Percentiles rank a stretch among this genome's conserved stretches.
Conservation (phyloP, 768 basidiomycete genomes). For the Chalciporus chontae region DNA sequence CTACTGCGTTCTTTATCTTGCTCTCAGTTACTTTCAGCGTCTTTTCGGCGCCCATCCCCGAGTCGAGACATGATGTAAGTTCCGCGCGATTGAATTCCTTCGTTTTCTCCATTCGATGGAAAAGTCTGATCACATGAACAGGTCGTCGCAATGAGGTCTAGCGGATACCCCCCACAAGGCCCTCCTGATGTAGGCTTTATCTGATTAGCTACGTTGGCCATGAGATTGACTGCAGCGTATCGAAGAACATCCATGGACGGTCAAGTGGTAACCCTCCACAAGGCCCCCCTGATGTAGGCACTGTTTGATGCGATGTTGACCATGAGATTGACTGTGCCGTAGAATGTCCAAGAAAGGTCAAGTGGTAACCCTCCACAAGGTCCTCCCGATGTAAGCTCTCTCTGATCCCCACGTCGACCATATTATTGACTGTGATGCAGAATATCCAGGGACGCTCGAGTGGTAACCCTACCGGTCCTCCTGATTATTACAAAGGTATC, state of each 20-base stretch:
- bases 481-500: neutral
- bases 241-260: too few relatives aligned
- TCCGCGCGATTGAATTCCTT: too few relatives aligned
- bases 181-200: neutral
- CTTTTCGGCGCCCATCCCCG: constrained; percentile 13
- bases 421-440: neutral
- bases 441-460: neutral
- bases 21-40: constrained; percentile 11
- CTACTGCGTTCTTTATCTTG: constrained; percentile 1
- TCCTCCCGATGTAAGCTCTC: too few relatives aligned
- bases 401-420: too few relatives aligned
- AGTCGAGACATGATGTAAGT: constrained; percentile 9
- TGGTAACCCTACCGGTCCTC: neutral
- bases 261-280: too few relatives aligned
- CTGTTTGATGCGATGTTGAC: too few relatives aligned
- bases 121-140: neutral
- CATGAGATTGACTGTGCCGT: neutral
- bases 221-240: neutral
- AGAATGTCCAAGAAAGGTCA: neutral
- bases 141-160: neutral
- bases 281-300: neutral
- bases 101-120: neutral
- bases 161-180: neutral
- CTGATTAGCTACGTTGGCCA: neutral
- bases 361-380: neutral